Base-by-base conservation (phyloP, 805 yeast species). In the Martiniozyma abietophila region DNA sequence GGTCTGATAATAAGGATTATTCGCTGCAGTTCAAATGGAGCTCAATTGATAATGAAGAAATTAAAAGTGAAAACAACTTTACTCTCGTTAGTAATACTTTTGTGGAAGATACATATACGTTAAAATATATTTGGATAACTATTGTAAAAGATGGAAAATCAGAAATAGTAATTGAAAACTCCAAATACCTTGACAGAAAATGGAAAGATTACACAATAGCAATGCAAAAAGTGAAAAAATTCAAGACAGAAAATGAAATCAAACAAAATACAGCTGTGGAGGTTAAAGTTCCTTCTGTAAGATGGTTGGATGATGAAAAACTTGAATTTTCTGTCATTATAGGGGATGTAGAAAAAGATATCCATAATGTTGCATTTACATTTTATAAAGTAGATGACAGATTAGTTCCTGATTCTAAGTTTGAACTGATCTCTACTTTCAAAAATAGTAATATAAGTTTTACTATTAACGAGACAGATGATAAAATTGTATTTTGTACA, bases 351-450 rank as follows among this genome's bases (percentile, higher is more conserved):
- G 40, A 49, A 2, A 29, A 43, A 3, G 29, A 29, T 2, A 25
- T 52, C 4, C 18, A 27, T 3, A 27, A 47, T 22, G 39, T 47
- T 22, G 28, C 32, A 14, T 22, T 54, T 12, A 27, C 38, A 2
- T 50, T 56, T 15, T 41, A 33, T 29, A 54, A 56, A 31, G 50
- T 54, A 0, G 59, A 55, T 16, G 58, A 55, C 33, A 43, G 58
- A 31, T 25, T 55, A 11, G 49, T 47, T 8, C 27, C 49, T 6
- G 34, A 43, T 12, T 38, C 49, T 4, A 22, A 21, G 3, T 55
- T 39, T 29, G 10, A 15, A 6, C 27, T 49, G 15, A 23, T 29
- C 9, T 18, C 22, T 3, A n/a, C 12, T 4, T 20, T 32, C 2
- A 38, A 43, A 2, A 29, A 18, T 8, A 32, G 30, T 7, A 28